Conservation (phyloP, 495 filamentous ascomycete species). For the Sordaria brevicollis region DNA sequence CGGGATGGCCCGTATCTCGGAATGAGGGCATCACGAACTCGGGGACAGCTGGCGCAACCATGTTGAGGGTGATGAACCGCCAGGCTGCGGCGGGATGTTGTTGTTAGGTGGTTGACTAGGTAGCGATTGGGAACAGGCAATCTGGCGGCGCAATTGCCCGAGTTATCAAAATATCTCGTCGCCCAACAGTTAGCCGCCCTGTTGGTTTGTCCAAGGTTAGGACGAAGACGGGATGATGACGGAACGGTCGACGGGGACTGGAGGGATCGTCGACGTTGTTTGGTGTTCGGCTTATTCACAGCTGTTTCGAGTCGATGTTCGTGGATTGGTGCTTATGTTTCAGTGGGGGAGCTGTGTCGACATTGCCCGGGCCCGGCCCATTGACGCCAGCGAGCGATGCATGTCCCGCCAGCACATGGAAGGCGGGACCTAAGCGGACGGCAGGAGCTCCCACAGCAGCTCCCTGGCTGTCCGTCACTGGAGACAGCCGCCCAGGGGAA, state of each 20-base stretch:
- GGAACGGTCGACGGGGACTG: too few relatives aligned
- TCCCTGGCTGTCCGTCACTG: background rate
- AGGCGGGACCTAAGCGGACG: background rate
- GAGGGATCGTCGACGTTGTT: background rate
- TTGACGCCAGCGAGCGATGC: background rate
- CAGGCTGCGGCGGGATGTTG: background rate
- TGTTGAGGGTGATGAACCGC: conserved; percentile 31
- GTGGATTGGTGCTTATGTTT: background rate
- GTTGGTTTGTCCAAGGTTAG: background rate
- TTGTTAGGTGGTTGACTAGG: background rate
- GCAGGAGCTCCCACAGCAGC: background rate
- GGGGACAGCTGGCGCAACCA: conserved; percentile 83
- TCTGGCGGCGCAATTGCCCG: background rate
- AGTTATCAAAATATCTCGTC: background rate
- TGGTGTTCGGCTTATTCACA: background rate
- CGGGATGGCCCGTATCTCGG: background rate
- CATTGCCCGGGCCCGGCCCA: background rate
- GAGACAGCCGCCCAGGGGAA: background rate
- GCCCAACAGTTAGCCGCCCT: background rate
- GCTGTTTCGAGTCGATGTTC: background rate
- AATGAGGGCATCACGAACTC: conserved; percentile 54
- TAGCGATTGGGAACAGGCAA: background rate
- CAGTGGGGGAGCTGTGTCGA: background rate
- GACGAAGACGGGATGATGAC: background rate
- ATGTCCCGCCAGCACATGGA: background rate